A percentile compares a stretch with the other conserved stretches of the same genome.
These are phyloP conservation scores for Tubosaeta brunneosetosa DNA, from an alignment of 768 basidiomycete species.

Conservation along the genomic window DNA sequence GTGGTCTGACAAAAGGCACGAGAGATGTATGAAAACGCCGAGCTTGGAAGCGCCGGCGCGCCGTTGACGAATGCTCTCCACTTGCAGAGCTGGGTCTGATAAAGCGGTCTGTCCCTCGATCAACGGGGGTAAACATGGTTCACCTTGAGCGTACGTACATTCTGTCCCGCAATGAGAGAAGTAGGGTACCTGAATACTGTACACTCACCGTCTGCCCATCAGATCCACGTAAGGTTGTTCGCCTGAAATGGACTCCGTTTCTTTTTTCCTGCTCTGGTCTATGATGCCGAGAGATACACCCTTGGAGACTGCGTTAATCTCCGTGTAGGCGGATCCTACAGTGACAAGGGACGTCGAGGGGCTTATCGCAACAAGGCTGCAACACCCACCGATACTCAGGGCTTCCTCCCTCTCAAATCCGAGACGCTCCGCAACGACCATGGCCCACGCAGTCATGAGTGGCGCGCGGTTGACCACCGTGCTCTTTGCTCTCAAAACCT, in stretches of 20 bases:
- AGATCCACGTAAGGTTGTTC: constrained; percentile 85
- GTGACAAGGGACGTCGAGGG: not conserved
- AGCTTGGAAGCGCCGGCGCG: constrained; percentile 60
- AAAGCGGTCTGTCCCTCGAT: constrained; percentile 59
- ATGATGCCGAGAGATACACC: constrained; percentile 81
- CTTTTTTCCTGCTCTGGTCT: constrained; percentile 48
- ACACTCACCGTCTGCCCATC: constrained; percentile 64
- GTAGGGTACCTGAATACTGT: not conserved
- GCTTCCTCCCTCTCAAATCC: constrained; percentile 89
- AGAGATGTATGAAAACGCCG: constrained; percentile 82
- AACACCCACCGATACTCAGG: constrained; percentile 74
- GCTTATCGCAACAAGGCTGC: not conserved
- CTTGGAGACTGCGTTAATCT: constrained; percentile 85
- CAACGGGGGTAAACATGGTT: not conserved
- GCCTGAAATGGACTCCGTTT: constrained; percentile 48
- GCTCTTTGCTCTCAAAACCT: constrained; percentile 59
- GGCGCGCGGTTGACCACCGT: constrained; percentile 87
- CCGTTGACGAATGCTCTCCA: constrained; percentile 83
- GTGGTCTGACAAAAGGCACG: constrained; percentile 76
- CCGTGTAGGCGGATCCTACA: constrained; percentile 86
- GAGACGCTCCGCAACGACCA: constrained; percentile 76
- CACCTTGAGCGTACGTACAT: constrained; percentile 34
- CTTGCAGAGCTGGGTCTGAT: constrained; percentile 58
- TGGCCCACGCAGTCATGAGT: constrained; percentile 92
- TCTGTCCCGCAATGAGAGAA: constrained; percentile 16